Evolutionary conservation across 108 stramenopile species (phyloP), one percentile per base, ranked within the genome.

Genomic region (Stephanodiscus minutulus): DNA sequence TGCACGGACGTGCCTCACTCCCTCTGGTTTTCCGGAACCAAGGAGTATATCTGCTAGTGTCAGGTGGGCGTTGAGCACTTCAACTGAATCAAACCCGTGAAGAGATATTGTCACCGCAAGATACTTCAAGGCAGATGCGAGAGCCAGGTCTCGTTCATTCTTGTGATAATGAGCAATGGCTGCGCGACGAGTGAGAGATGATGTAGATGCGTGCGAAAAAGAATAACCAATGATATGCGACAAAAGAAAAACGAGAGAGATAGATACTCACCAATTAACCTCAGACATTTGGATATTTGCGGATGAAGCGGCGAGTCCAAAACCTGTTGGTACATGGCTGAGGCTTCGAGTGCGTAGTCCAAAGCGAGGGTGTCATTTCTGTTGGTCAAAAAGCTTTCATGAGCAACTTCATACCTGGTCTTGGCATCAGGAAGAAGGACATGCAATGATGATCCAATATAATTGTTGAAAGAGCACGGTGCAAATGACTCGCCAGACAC

Each of bases 361-460:
- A 92, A 71, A 11, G 95, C 95, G 35, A 77, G 66, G 8, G 82
- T 65, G 22, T 93, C 74, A 9, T 78, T 79, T 49, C 87, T 75
- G 13, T 52, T 64, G 29, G 57, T 83, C 49, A 87, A 76, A 15
- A 13, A 44, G 27, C 83, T 78, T 35, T 76, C 56, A 57, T 92
- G 86, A 7, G 89, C 96, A 22, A 80, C 80, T 35, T 96, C 96
- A 27, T 91, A 68, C 4, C 87, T 84, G 6, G 84, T 69, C 49
- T 85, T 80, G 3, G 90, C 97, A 60, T 98, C 97, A 5, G 88
- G 80, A 24, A 95, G 81, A 6, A 88, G 84, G 55, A 94, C 82
- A 47, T 94, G 89, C 33, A 94, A 72, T 3, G 88, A 77, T 47
- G 85, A 82, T 48, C 79, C 72, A 6, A 76, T 73, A 48, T 72